Percentiles rank a stretch among this genome's conserved stretches.
These are phyloP conservation scores for Lepidopterella palustris DNA, from an alignment of 495 filamentous ascomycete species.

Conservation along the genomic window DNA sequence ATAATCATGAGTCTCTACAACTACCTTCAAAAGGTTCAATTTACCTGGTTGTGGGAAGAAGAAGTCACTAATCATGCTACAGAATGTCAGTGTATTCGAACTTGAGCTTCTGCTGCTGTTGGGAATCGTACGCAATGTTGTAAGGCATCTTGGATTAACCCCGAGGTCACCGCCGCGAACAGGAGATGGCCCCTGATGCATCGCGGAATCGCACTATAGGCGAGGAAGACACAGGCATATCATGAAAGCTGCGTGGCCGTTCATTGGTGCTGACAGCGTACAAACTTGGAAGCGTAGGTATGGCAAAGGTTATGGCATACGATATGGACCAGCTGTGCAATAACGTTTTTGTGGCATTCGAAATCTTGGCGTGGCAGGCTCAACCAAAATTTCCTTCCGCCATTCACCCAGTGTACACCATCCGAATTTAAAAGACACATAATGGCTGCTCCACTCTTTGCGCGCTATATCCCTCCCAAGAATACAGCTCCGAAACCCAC, in stretches of 20 bases:
- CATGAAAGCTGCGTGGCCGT: not conserved
- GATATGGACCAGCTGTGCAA: too few species aligned
- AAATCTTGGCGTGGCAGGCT: constrained; percentile 19
- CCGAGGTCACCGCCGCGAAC: constrained; percentile 11
- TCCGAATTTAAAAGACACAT: not conserved
- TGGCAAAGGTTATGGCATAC: too few species aligned
- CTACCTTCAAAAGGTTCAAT: constrained; percentile 10
- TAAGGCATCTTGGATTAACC: constrained; percentile 49
- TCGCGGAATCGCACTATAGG: not conserved
- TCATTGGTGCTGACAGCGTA: not conserved
- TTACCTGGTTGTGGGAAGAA: constrained; percentile 92
- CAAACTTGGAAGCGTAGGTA: too few species aligned
- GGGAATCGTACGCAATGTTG: constrained; percentile 62
- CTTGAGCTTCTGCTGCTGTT: not conserved
- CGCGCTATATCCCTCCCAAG: constrained; percentile 46
- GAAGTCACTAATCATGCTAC: constrained; percentile 96
- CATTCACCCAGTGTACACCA: not conserved
- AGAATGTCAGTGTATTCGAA: constrained; percentile 1
- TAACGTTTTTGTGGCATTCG: constrained; percentile 3
- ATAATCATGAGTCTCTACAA: not conserved
- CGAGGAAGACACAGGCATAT: not conserved
- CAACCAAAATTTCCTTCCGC: not conserved
- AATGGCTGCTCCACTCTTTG: constrained; percentile 44
- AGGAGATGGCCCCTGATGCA: not conserved
- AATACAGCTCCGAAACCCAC: constrained; percentile 8